Evolutionary conservation across 441 rosid species (phyloP), one percentile per base, ranked within the genome.

Genomic region (Aquilaria agallochum): DNA sequence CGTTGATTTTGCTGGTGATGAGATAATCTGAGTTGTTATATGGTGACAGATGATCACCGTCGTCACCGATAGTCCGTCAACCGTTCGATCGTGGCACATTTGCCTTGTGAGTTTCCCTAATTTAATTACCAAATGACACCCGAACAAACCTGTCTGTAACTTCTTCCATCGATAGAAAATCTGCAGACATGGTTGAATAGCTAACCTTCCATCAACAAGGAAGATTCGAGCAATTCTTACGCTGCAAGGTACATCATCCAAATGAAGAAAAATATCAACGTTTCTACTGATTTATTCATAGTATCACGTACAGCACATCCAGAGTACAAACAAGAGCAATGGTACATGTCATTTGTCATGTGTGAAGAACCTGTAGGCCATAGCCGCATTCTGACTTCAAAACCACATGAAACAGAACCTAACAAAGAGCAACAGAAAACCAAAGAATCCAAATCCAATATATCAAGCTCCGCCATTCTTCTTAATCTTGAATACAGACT

Each of bases 201-300:
- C 1, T 20, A 20, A 20, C 27, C 27, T 20, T 1, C 27, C 27
- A 20, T 20, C 27, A 20, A 20, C 27, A 20, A 20, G 1, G 27
- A 20, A 1, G 27, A 20, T 20, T 20, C 27, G 27, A 20, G 27
- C 27, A 34, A 2, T 4, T 34, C 15, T 40, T 9, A 47, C 49
- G 20, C 15, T 5, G 53, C 5, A 50, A 50, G 55, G 12, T 1
- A 15, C 9, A 53, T 8, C 42, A 53, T 30, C 9, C 3, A 50
- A 53, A 20, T 20, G 27, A 30, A 12, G 12, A 53, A 0, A 12
- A 53, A 15, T 3, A 20, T 36, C 42, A 3, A 36, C 1, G 42
- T 64, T 64, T 36, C 62, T 56, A 62, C 63, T 59, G 60, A 53
- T 69, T 79, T 72, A 67, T 74, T 73, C 70, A 46, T 9, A 63